Evolutionary conservation across 306 rosid species (phyloP).

Genomic region (Acacia acuminata): DNA sequence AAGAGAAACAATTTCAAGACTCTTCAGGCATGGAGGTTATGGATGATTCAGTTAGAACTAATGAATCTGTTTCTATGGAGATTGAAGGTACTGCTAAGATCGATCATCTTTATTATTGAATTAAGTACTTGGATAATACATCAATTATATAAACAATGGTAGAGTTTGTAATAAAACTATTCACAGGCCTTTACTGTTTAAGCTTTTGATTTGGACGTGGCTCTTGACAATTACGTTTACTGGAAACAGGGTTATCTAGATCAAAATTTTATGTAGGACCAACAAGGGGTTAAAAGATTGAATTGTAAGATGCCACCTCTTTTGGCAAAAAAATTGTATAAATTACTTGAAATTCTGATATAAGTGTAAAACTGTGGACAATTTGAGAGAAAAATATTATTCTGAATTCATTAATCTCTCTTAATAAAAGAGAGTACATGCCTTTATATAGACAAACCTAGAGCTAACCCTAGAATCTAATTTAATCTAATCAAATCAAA

Average conservation of each 20-base stretch:
- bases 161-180: neutral
- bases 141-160: neutral
- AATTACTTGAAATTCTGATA: neutral
- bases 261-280: neutral
- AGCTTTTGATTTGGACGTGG: neutral
- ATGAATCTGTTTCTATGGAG: conserved; percentile 39
- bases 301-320: neutral
- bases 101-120: conserved; percentile 19
- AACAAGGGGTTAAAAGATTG: neutral
- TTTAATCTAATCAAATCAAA: no score
- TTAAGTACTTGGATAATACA: conserved; percentile 25
- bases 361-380: neutral
- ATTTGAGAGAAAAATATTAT: no score
- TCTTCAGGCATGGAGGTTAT: conserved; percentile 37
- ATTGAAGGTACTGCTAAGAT: conserved; percentile 48
- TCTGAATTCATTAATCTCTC: no score
- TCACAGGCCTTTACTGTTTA: neutral
- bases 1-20: conserved; percentile 42
- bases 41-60: conserved; percentile 33
- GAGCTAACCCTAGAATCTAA: no score
- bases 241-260: neutral
- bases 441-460: no score
- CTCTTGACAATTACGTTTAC: neutral
- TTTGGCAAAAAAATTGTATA: neutral
- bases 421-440: no score